Percentiles rank a stretch among this genome's conserved stretches.
Conservation (phyloP, 192 early-diverging fungal species). For the Backusella parvicylindrica region DNA sequence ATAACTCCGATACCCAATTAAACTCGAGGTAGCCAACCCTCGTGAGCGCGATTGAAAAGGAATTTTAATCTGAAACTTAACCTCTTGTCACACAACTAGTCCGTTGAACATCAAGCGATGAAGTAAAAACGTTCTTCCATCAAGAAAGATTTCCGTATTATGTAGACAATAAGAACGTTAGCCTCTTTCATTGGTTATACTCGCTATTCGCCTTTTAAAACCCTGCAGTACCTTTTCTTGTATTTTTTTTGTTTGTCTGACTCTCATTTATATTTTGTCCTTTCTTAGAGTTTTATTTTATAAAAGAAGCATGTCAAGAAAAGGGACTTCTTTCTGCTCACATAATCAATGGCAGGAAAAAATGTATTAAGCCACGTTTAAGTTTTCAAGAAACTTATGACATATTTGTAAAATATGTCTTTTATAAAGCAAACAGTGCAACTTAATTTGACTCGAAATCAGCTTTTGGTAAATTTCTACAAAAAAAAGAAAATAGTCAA, state of each 20-base stretch:
- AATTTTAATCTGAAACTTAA: slow-evolving; percentile 4
- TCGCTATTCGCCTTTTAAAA: background rate
- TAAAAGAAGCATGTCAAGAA: background rate
- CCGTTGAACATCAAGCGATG: background rate
- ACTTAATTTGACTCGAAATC: too few species aligned
- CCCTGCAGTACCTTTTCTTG: background rate
- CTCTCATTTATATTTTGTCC: background rate
- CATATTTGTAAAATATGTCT: too few species aligned
- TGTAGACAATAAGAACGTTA: too few species aligned
- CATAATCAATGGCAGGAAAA: background rate
- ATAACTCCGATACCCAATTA: slow-evolving; percentile 5
- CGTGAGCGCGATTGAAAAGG: background rate
- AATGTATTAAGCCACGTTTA: background rate
- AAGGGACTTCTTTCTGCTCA: background rate
- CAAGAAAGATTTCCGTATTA: background rate
- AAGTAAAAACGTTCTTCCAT: background rate
- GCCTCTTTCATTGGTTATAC: background rate
- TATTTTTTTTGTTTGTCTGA: background rate
- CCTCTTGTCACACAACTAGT: background rate
- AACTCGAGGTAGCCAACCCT: background rate
- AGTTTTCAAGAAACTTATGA: background rate
- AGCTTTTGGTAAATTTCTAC: too few species aligned
- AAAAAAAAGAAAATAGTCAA: too few species aligned
- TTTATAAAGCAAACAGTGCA: too few species aligned
- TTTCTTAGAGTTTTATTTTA: background rate